These are phyloP conservation scores for Hypoxylon sp. DNA, from an alignment of 2,329 filamentous ascomycete species.

Conservation along the genomic window DNA sequence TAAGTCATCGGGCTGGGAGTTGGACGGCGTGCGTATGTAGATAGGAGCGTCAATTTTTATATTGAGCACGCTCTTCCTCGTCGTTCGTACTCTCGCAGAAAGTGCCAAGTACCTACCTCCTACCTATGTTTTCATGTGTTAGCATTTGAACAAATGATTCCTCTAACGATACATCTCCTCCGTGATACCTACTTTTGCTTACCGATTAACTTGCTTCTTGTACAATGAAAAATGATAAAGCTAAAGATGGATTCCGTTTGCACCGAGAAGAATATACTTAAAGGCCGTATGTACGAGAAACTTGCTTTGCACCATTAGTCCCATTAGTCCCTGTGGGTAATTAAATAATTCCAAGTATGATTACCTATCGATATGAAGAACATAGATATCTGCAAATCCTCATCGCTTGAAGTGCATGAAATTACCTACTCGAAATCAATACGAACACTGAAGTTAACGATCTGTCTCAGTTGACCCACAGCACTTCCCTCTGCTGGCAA, in stretches of 20 bases:
- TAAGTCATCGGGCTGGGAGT: constrained; percentile 41
- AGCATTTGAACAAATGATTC: constrained; percentile 30
- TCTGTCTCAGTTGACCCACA: not conserved
- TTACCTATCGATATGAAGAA: no score
- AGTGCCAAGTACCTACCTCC: constrained; percentile 10
- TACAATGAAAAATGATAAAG: not conserved
- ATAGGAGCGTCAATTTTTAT: constrained; percentile 31
- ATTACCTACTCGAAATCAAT: not conserved
- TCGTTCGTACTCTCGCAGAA: constrained; percentile 8
- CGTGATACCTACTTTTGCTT: not conserved
- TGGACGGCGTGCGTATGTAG: constrained; percentile 41
- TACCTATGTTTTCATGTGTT: constrained; percentile 28
- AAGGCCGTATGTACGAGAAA: no score
- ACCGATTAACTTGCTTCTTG: not conserved
- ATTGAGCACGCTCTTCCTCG: constrained; percentile 25
- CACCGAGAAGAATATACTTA: no score
- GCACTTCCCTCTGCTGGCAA: not conserved
- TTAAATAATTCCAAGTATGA: no score
- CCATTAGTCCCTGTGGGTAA: no score
- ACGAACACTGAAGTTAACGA: not conserved
- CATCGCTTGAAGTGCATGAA: not conserved
- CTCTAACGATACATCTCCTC: not conserved
- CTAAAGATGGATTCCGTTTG: not conserved
- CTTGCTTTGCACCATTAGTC: no score
- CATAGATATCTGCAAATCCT: not conserved